Conservation (phyloP, 2,329 filamentous ascomycete genomes). For the Aspergillus proliferans region DNA sequence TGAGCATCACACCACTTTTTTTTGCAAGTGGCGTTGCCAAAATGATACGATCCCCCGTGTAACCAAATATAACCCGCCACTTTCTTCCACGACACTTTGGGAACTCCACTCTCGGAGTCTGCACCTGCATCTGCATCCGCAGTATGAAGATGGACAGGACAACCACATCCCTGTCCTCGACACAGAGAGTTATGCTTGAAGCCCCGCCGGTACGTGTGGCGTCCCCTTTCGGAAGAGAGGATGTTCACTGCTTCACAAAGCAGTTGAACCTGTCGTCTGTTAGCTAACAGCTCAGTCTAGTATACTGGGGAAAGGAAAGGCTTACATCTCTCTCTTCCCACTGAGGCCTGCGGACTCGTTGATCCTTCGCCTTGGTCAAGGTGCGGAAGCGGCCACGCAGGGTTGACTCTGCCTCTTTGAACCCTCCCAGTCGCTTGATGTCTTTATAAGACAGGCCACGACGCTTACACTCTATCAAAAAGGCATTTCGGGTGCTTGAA, state of each 20-base stretch:
- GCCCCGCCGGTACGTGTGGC: neutral
- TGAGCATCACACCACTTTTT: conserved; percentile 53
- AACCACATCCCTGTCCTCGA: neutral
- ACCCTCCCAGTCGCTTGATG: conserved; percentile 39
- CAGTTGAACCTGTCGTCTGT: conserved; percentile 28
- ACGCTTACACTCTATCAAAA: conserved; percentile 36
- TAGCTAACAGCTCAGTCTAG: neutral
- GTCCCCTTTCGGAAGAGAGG: conserved; percentile 15
- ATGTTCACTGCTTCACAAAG: conserved; percentile 35
- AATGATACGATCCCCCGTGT: conserved; percentile 52
- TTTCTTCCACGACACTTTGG: conserved; percentile 54
- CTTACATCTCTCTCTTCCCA: conserved; percentile 42
- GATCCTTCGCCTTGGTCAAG: conserved; percentile 41
- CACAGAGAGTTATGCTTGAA: conserved; percentile 1
- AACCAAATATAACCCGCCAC: conserved; percentile 49
- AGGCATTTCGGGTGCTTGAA: conserved; percentile 27
- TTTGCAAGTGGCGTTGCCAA: conserved; percentile 57
- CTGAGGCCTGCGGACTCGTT: conserved; percentile 40
- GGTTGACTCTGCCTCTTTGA: conserved; percentile 44
- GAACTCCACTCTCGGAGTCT: conserved; percentile 9
- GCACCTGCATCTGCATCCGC: conserved; percentile 1
- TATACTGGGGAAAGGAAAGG: neutral
- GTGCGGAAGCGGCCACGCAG: conserved; percentile 43
- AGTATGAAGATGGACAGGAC: neutral
- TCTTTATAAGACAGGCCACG: conserved; percentile 42